Percentiles rank a stretch among this genome's conserved stretches.
phyloP scores from a whole-genome alignment of 2,329 filamentous ascomycete species.

The Camillea tinctor region DNA sequence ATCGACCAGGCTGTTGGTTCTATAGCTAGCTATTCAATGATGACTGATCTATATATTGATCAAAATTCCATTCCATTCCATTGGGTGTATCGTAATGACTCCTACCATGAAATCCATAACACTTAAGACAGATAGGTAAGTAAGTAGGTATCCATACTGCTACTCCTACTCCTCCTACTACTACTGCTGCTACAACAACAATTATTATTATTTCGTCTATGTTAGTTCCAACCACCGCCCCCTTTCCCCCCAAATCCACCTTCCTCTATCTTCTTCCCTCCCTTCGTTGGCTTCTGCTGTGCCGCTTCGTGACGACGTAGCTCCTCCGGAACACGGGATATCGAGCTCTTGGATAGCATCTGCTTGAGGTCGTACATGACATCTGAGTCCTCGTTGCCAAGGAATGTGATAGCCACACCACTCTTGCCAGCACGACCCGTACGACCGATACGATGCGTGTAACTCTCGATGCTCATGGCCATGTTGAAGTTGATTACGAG shows the following conservation, averaged over 20 bases:
- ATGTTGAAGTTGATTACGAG: constrained; percentile 99
- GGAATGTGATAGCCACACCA: constrained; percentile 93
- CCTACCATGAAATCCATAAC: not conserved
- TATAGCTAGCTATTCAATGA: not conserved
- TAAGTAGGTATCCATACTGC: too few relatives aligned
- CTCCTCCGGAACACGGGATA: constrained; percentile 89
- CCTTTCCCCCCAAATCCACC: not conserved
- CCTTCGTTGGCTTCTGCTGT: constrained; percentile 70
- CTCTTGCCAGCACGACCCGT: constrained; percentile 97
- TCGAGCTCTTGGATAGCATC: constrained; percentile 87
- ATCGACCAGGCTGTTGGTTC: too few relatives aligned
- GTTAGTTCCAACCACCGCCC: not conserved
- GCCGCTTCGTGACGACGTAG: constrained; percentile 84
- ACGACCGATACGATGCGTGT: constrained; percentile 94
- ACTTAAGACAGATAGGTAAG: not conserved
- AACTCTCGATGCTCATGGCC: constrained; percentile 87
- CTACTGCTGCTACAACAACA: too few relatives aligned
- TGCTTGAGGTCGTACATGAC: constrained; percentile 93
- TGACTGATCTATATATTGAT: not conserved
- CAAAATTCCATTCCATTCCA: not conserved
- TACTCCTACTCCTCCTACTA: too few relatives aligned
- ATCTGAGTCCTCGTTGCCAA: constrained; percentile 86
- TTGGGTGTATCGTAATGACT: not conserved
- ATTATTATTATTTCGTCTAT: not conserved
- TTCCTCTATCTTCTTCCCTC: constrained; percentile 30